Evolutionary conservation across 2,329 filamentous ascomycete species (phyloP).

Genomic region (Gnomoniopsis sp.): DNA sequence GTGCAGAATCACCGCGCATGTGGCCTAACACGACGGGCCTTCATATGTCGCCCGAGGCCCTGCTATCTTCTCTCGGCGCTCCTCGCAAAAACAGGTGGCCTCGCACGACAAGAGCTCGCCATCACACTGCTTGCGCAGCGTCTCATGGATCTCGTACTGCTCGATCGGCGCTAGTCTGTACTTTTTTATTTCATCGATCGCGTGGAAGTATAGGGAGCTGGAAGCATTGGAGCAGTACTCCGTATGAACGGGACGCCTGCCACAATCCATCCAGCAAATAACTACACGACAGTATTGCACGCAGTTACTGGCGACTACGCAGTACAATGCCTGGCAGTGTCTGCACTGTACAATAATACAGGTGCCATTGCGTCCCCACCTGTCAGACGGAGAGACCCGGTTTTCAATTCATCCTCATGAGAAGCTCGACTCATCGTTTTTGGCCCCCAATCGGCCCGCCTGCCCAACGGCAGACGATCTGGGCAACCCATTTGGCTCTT

Average conservation of each 20-base stretch:
- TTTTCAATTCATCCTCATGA: slow-evolving; percentile 7
- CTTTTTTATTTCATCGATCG: background rate
- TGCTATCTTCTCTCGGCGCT: background rate
- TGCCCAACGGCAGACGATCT: background rate
- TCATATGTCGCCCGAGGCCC: background rate
- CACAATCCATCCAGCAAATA: background rate
- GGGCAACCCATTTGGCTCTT: background rate
- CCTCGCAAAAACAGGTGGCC: background rate
- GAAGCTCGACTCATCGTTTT: slow-evolving; percentile 4
- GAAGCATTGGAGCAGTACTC: background rate
- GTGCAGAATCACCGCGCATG: slow-evolving; percentile 4
- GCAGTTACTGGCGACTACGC: background rate
- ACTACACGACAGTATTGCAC: background rate
- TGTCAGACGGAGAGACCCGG: slow-evolving; percentile 11
- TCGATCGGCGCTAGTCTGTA: no score
- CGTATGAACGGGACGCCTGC: background rate
- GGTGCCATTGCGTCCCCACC: slow-evolving; percentile 4
- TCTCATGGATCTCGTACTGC: background rate
- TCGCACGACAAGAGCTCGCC: background rate
- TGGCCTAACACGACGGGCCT: background rate
- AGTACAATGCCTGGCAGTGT: slow-evolving; percentile 2
- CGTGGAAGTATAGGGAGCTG: background rate
- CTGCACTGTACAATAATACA: slow-evolving; percentile 6
- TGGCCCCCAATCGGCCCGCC: background rate
- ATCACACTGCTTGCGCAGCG: background rate